Base-by-base conservation (phyloP, 1,284 basidiomycete species). In the Athelia sp. region DNA sequence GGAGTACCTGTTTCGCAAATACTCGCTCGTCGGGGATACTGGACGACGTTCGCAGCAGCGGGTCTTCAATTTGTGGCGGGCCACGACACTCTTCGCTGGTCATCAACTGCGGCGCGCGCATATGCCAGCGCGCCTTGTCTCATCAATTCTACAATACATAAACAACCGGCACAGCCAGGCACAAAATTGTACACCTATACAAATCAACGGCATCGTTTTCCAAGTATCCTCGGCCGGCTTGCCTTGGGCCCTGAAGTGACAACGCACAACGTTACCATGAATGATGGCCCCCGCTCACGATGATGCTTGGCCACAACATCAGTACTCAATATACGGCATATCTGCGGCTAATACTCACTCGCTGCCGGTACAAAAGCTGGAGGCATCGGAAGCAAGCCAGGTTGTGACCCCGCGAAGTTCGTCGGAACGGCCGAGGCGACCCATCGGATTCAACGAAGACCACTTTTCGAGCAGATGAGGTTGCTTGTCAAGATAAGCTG, bases 401-500 rank as follows among this genome's bases (percentile, higher is more conserved):
- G 70, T 62, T 23, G 66, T 61, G 9, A 70, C 69, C 49, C 72
- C 72, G 31, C 71, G 68, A 22, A 72, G 61, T 54, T 74, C 72
- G 52, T 69, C 64, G 10, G 68, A 62, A 24, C 64, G 61, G 46
- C 71, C 71, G n/a, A 73, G 15, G n/a, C 90, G 75, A 3, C 85
- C 85, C 54, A 91, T 70, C 1, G 89, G 90, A 62, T 90, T 90
- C 65, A 82, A 63, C 50, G 65, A 68, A n/a, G 86, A 83, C 88
- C 87, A 90, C 61, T 84, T 85, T 15, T 75, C 76, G 9, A 82
- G 65, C 48, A 91, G 68, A 52, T 83, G 74, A 2, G 88, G 87
- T 61, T 89, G 75, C 34, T 64, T 70, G 65, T 90, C 86, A 34
- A 91, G 71, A 67, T 82, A 87, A 26, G 79, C 82, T 55, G 85